phyloP scores from a whole-genome alignment of 495 filamentous ascomycete genomes.

The Neurospora sp. region DNA sequence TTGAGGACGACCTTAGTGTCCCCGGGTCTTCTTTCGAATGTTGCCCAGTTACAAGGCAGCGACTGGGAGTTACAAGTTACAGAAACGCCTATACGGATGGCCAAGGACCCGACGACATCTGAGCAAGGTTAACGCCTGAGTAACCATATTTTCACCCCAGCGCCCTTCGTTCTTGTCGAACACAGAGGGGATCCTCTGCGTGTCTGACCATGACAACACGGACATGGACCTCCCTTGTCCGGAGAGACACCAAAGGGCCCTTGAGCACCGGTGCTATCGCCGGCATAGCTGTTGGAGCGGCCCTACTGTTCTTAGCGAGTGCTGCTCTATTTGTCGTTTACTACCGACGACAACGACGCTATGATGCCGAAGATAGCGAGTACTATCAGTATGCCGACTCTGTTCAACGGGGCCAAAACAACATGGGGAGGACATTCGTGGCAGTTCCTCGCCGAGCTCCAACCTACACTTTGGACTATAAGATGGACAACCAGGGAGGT shows the following conservation, averaged over 20 bases:
- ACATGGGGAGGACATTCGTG: constrained; percentile 2
- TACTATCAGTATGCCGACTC: constrained; percentile 2
- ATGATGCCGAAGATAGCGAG: constrained; percentile 11
- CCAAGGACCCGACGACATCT: not conserved
- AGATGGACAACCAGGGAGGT: constrained; percentile 15
- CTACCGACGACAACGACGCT: constrained; percentile 27
- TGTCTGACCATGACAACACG: not conserved
- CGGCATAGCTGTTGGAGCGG: constrained; percentile 32
- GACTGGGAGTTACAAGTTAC: not conserved
- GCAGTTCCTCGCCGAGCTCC: not conserved
- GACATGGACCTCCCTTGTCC: not conserved
- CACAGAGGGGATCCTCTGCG: not conserved
- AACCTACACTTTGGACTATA: constrained; percentile 24
- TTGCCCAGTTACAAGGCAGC: not conserved
- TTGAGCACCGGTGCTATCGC: constrained; percentile 35
- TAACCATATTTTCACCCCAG: not conserved
- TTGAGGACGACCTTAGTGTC: not conserved
- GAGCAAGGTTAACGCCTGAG: not conserved
- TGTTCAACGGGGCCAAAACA: constrained; percentile 1
- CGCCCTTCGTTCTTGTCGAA: not conserved
- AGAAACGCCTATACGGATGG: not conserved
- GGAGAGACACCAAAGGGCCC: not conserved
- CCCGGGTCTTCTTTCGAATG: not conserved
- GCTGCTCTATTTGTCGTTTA: constrained; percentile 31
- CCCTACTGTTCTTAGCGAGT: constrained; percentile 27